Percentiles rank a stretch among this genome's conserved stretches.
Evolutionary conservation across 352 stramenopile genomes (phyloP).

Genomic region (Hyaloperonospora brassicae): DNA sequence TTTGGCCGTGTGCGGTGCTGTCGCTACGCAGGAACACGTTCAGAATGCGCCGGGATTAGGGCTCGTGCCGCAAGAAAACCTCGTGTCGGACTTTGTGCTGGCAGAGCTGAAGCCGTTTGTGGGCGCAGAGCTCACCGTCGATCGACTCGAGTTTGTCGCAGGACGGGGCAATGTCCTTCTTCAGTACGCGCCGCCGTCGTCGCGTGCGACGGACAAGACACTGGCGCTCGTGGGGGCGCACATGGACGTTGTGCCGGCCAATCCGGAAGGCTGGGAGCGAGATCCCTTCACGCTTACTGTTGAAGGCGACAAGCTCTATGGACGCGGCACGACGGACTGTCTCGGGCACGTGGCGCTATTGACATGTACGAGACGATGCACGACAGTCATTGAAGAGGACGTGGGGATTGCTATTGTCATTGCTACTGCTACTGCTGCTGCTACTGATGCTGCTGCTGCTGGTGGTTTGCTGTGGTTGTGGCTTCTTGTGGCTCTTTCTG

Average conservation of each 20-base stretch:
- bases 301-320: constrained; percentile 89
- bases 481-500: constrained; percentile 3
- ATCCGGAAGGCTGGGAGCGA: constrained; percentile 82
- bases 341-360: constrained; percentile 89
- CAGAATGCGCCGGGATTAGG: constrained; percentile 43
- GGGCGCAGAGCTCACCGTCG: constrained; percentile 50
- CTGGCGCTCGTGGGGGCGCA: constrained; percentile 85
- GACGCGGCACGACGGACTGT: constrained; percentile 89
- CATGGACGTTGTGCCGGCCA: constrained; percentile 90
- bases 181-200: constrained; percentile 62
- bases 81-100: constrained; percentile 85
- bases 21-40: constrained; percentile 27
- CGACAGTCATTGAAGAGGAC: not conserved
- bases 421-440: no score
- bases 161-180: constrained; percentile 89
- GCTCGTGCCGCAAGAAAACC: constrained; percentile 53
- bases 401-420: no score
- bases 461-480: no score
- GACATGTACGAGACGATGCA: constrained; percentile 40
- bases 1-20: not conserved
- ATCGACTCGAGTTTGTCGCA: constrained; percentile 78
- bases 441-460: no score
- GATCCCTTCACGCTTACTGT: constrained; percentile 85
- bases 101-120: constrained; percentile 71
- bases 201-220: constrained; percentile 42